Evolutionary conservation across 371 early-diverging fungal species (phyloP), one percentile per base, ranked within the genome.

Genomic region (Mucor lusitanicus): DNA sequence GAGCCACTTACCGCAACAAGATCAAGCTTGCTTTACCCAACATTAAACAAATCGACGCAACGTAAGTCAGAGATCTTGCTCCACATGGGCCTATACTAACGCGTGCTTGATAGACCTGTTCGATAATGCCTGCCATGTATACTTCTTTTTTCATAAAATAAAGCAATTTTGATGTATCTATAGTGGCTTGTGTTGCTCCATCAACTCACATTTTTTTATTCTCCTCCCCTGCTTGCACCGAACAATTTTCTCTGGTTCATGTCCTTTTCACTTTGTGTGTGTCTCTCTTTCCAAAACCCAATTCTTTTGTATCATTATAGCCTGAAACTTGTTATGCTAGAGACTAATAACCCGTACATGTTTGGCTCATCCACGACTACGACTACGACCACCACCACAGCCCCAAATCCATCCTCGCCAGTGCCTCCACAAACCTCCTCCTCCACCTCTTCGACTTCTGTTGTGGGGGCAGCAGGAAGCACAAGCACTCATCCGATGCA

Each of bases 21-120:
- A 83, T 99, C 46, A 94, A 89, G 69, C 77, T 95, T 59, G 82
- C 92, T 27, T 78, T 98, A 64, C 97, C 98, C 12, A 89, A 90
- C 71, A 65, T 97, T 44, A 89, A 81, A 50, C 97, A 97, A 77
- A 95, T 99, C 64, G 99, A 99, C 79, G 99, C 98, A 25, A 87
- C 85, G 72, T 79, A 72, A 74, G 78, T 73, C 30, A 30, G 30
- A n/a, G n/a, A n/a, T n/a, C 30, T 30, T 30, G 30, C 6, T 30
- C 30, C 30, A 6, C 30, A 2, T 30, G 30, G 2, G 21, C 46
- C 44, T 19, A 21, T 8, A 12, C 50, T 50, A 50, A 50, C 50
- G 0, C 25, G 12, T 8, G 50, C 21, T 33, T 12, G n/a, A 53
- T 67, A 72, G 72, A 59, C 65, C 62, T 72, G 72, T 67, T n/a